Base-by-base conservation (phyloP, 805 yeast species). In the Candida silvatica region DNA sequence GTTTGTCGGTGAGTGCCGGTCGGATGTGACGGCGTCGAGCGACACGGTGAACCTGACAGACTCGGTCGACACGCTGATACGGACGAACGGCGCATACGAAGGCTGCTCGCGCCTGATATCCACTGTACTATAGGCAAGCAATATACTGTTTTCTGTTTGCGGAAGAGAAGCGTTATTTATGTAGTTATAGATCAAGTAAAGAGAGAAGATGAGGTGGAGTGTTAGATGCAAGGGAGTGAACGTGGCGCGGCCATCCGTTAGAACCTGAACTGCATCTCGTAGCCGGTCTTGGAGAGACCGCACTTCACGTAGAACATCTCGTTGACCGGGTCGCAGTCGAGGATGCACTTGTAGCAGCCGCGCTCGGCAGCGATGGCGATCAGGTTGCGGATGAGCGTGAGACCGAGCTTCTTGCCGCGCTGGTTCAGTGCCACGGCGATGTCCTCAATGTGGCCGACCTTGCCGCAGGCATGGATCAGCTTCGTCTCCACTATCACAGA, bases 381-480 rank as follows among this genome's bases (percentile, higher is more conserved):
- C 51, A 90, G 64, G 6, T 71, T 62, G 14, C 66, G 61, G 44
- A 90, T 83, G 58, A 90, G 54, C 14, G 67, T 59, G 45, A 67
- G 63, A 0, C 98, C 98, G 31, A 90, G 62, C 46, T 74, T 74
- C 52, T 80, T 77, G 5, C 98, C 98, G 51, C 88, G 97, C 52
- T 83, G 83, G 15, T 67, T 60, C 20, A 56, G 52, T 15, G 76
- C 67, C 4, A 90, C 94, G 1, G 97, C 80, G 41, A 90, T 90
- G 54, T 90, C 98, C 52, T 90, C 98, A 43, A 90, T 81, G 60
- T 90, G 97, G 2, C 97, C 97, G 4, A 85, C 94, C 35, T 69
- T 58, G 0, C 95, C 94, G 54, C 92, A 77, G 27, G 64, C 73
- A 58, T 90, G 98, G 42, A 92, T 86, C 42, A 80, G 60, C 56